Evolutionary conservation across 1,139 yeast genomes (phyloP).

Genomic region (Meyerozyma smithsonii): DNA sequence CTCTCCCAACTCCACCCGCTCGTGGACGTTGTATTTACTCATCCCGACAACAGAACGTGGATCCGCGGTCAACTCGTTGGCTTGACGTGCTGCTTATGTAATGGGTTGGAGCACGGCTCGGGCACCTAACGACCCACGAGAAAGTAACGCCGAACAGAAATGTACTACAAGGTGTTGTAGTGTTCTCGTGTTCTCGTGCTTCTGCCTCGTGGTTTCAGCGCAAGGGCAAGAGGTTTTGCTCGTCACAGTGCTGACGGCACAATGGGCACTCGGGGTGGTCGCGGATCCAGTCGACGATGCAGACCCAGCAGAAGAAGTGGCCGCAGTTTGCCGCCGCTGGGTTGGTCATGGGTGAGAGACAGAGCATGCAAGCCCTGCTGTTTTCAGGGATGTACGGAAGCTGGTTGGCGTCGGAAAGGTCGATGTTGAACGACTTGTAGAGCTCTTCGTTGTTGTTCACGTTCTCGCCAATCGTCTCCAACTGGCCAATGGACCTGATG

Average conservation of each 20-base stretch:
- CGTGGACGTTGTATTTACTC: slow-evolving; percentile 2
- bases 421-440: slow-evolving; percentile 23
- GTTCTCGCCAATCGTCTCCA: slow-evolving; percentile 14
- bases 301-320: slow-evolving; percentile 89
- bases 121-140: no score
- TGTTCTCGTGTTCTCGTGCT: neutral
- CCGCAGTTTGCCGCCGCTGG: slow-evolving; percentile 92
- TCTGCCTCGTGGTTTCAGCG: slow-evolving; percentile 24
- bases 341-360: slow-evolving; percentile 72
- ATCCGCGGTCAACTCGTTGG: neutral
- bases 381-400: slow-evolving; percentile 68
- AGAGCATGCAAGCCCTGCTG: slow-evolving; percentile 77
- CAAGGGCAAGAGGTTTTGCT: slow-evolving; percentile 71
- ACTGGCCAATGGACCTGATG: slow-evolving; percentile 13
- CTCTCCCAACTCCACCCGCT: slow-evolving; percentile 2
- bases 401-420: slow-evolving; percentile 50
- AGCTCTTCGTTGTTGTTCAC: slow-evolving; percentile 9
- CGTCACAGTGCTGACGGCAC: slow-evolving; percentile 72
- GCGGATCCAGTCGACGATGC: slow-evolving; percentile 84
- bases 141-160: no score
- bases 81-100: neutral
- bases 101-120: no score
- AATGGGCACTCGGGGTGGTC: slow-evolving; percentile 90
- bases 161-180: no score
- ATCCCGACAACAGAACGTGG: neutral